Evolutionary conservation across 495 filamentous ascomycete species (phyloP).

Genomic region (Penicillium tannophilum): DNA sequence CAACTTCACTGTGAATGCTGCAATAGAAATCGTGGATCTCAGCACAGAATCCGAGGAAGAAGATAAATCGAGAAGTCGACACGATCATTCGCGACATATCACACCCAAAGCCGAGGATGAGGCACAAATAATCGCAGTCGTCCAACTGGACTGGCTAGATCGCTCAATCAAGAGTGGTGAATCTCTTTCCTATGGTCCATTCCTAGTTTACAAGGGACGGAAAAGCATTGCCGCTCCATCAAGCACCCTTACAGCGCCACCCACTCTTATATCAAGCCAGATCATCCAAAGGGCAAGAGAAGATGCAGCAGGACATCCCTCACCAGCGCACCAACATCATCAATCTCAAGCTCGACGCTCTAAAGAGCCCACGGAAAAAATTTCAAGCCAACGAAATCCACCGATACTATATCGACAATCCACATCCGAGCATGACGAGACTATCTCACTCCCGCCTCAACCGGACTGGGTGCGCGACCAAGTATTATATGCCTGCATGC

Average conservation of each 20-base stretch:
- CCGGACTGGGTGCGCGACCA: conserved; percentile 70
- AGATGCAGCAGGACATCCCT: conserved; percentile 37
- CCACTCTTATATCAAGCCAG: conserved; percentile 10
- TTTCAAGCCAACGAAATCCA: conserved; percentile 26
- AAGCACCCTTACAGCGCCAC: not conserved
- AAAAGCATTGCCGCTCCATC: conserved; percentile 14
- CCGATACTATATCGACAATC: conserved; percentile 61
- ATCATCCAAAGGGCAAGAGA: conserved; percentile 58
- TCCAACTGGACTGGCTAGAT: conserved; percentile 76
- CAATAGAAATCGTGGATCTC: conserved; percentile 29
- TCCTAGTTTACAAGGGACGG: conserved; percentile 64
- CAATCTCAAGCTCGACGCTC: conserved; percentile 18
- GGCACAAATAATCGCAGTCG: conserved; percentile 58
- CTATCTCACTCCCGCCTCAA: conserved; percentile 51
- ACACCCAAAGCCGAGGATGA: not conserved
- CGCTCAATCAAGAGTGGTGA: conserved; percentile 56
- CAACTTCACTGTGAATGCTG: not conserved
- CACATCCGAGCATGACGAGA: conserved; percentile 72
- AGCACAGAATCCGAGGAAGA: conserved; percentile 38
- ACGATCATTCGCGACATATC: conserved; percentile 3
- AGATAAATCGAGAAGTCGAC: conserved; percentile 20
- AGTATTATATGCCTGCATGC: conserved; percentile 77
- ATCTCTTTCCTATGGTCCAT: conserved; percentile 60
- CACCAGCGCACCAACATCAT: conserved; percentile 9
- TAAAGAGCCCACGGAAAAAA: conserved; percentile 19